Evolutionary conservation across 1,284 basidiomycete genomes (phyloP), one percentile per base, ranked within the genome.

Genomic region (Ceratobasidium sp.): DNA sequence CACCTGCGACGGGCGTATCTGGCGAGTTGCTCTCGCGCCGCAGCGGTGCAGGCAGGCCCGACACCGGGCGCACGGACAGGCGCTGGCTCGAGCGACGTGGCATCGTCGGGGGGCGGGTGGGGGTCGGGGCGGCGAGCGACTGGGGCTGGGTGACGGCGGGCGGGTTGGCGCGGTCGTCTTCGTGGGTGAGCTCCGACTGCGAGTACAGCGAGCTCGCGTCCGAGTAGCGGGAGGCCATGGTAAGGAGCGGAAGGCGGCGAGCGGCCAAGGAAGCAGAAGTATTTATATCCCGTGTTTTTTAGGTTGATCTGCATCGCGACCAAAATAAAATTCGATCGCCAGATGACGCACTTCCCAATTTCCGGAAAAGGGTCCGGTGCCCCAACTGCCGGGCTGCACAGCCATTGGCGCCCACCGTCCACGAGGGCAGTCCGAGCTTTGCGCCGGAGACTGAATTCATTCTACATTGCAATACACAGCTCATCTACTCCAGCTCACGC

Each of bases 101-200:
- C 16, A 72, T 19, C 27, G 49, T 31, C 5, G 63, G 63, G 24
- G 63, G 48, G 19, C 48, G 19, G 19, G 22, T 27, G 8, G 51
- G 51, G 2, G n/a, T 43, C 5, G 61, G 61, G 4, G 39, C 43
- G 14, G 53, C 24, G 31, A 27, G 53, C 14, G 53, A 29, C 13
- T 24, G 31, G 24, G 7, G 53, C 53, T 24, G 53, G 0, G 27
- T 14, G 22, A 29, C 29, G 22, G 22, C 24, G 31, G 53, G 24
- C n/a, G 5, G 53, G 31, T 9, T 16, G 31, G 24, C 61, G 19
- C 43, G 59, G 59, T 71, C 51, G 13, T 41, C 41, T 8, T 66
- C 68, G 61, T 63, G 61, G n/a, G 68, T 72, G 27, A 61, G 41
- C 48, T 72, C 54, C 2, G 68, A 69, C 39, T 69, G 66, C 9